These are phyloP conservation scores for Pleurotus pulmonarius DNA, from an alignment of 768 basidiomycete genomes.

Conservation along the genomic window DNA sequence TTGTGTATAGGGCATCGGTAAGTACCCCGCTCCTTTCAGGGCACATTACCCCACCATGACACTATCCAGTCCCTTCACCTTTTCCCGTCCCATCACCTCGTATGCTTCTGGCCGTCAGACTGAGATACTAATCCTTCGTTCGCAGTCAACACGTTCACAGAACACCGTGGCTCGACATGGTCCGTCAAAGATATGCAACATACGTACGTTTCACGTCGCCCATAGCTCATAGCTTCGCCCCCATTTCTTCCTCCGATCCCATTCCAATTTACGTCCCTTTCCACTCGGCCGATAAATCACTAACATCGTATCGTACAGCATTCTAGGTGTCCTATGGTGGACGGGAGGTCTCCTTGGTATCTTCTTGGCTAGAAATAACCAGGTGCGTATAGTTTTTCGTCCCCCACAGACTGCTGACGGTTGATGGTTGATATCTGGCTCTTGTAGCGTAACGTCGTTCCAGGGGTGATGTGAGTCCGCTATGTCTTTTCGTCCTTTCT, in stretches of 20 bases:
- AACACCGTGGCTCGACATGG: conserved; percentile 80
- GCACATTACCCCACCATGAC: too few relatives aligned
- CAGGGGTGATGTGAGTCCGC: conserved; percentile 65
- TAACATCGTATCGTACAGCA: conserved; percentile 31
- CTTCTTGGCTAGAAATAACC: conserved; percentile 73
- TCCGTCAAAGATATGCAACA: conserved; percentile 94
- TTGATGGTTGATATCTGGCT: not conserved
- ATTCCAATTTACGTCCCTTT: too few relatives aligned
- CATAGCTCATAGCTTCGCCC: too few relatives aligned
- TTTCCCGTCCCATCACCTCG: too few relatives aligned
- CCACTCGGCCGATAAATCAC: too few relatives aligned
- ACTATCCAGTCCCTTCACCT: too few relatives aligned
- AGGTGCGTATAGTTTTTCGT: conserved; percentile 34
- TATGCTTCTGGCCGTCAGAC: not conserved
- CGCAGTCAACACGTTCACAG: conserved; percentile 87
- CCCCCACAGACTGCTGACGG: not conserved
- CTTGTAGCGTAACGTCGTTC: conserved; percentile 70
- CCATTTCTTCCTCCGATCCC: too few relatives aligned
- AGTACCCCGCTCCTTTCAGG: conserved; percentile 13
- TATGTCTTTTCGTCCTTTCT: too few relatives aligned
- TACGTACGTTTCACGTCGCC: conserved; percentile 49
- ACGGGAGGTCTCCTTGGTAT: conserved; percentile 88
- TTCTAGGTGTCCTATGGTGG: conserved; percentile 84
- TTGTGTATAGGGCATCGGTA: conserved; percentile 51
- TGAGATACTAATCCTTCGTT: conserved; percentile 10